Percentiles rank a stretch among this genome's conserved stretches.
Conservation (phyloP, 345 rosid genomes). For the Luvunga scandens region DNA sequence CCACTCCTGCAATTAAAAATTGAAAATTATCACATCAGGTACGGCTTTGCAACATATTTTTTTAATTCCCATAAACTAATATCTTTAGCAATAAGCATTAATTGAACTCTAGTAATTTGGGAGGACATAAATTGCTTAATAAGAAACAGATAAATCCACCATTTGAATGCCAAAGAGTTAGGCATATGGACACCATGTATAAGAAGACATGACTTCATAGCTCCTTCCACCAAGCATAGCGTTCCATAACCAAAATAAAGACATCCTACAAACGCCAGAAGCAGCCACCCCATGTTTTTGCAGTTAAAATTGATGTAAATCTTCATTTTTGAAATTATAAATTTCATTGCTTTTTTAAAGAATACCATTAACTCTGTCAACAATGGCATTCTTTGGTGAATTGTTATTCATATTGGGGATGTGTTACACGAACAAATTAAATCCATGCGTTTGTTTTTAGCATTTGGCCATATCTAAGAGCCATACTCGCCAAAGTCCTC, state of each 20-base stretch:
- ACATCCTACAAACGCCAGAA: not conserved
- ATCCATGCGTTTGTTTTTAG: not conserved
- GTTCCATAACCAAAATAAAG: not conserved
- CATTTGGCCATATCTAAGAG: not conserved
- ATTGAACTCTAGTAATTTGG: not conserved
- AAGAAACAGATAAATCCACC: not conserved
- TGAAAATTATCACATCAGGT: slow-evolving; percentile 3
- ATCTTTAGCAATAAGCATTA: not conserved
- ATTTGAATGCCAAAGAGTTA: not conserved
- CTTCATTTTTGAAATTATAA: not conserved
- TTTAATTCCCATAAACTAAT: slow-evolving; percentile 3
- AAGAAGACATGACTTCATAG: not conserved
- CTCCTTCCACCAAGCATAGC: not conserved
- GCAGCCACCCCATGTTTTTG: not conserved
- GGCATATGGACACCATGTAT: not conserved
- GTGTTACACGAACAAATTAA: not conserved
- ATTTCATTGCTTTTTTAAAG: not conserved
- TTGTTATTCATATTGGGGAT: not conserved
- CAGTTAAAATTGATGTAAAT: not conserved
- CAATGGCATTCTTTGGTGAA: not conserved
- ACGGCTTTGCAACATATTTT: not conserved
- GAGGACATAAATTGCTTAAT: not conserved
- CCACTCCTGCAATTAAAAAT: slow-evolving; percentile 69
- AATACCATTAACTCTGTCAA: not conserved
- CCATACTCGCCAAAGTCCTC: not conserved